Base-by-base conservation (phyloP, 805 yeast species). In the Nakazawaea ernobii region DNA sequence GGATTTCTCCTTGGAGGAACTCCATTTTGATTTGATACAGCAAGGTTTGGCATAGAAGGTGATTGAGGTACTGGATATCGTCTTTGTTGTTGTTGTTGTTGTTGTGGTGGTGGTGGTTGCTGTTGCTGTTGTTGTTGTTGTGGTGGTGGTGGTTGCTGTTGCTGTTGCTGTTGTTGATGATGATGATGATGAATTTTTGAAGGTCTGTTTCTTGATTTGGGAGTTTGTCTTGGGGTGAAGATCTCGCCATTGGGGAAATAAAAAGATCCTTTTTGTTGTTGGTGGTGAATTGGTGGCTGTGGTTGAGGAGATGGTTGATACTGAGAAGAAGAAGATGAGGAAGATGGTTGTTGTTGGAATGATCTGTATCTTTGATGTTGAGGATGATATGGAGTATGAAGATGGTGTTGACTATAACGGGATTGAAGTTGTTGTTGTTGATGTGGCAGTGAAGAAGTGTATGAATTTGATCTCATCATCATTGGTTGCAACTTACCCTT, bases 191-290 rank as follows among this genome's bases (percentile, higher is more conserved):
- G 14, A 2, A 61, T 50, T 53, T 65, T 68, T 36, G 55, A 54
- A 7, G 77, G 78, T 44, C 69, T 63, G 29, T 63, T 55, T 8
- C 63, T 49, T 46, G 75, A 60, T 41, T 63, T 49, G 1, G 74
- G 74, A 10, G 66, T 63, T 39, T 56, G 59, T 35, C 80, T 57
- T 1, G 80, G 80, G 32, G 74, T 60, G 57, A 75, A 76, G 2
- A 74, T 66, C 54, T 76, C 82, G 42, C 82, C 82, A 56, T 76
- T 75, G 13, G 80, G 80, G 55, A 76, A 76, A 51, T 63, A 69
- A 53, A 61, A 71, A 13, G 67, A 51, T 9, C 69, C 62, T 15
- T 44, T 29, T 14, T 10, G 17, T 28, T 47, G 45, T 48, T 44
- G 9, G 52, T 46, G 44, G 53, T 57, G 27, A 43, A 49, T 39